These are phyloP conservation scores for Akebia trifoliata DNA, from an alignment of 164 flowering plant species.

Conservation along the genomic window DNA sequence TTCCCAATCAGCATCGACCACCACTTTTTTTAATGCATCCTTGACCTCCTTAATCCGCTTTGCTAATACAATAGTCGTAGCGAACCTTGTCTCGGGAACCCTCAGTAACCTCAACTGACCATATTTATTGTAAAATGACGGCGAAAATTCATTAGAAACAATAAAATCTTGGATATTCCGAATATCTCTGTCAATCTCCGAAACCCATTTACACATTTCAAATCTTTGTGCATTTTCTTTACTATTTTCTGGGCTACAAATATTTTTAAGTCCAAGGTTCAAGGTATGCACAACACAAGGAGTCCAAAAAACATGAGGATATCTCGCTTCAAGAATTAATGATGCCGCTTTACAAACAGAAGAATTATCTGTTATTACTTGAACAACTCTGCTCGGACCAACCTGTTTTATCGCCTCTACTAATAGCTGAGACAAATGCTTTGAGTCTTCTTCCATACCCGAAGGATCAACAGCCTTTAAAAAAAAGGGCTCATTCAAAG, in stretches of 20 bases:
- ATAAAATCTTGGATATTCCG: constrained; percentile 13
- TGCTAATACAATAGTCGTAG: constrained; percentile 15
- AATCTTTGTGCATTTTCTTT: constrained; percentile 1
- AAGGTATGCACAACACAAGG: constrained; percentile 24
- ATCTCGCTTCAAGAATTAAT: constrained; percentile 8
- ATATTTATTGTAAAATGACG: constrained; percentile 10
- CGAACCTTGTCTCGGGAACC: constrained; percentile 18
- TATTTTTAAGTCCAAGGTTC: constrained; percentile 18
- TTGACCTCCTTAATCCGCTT: constrained; percentile 7
- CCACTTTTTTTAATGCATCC: constrained; percentile 6
- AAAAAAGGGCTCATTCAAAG: constrained; percentile 15
- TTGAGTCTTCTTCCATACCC: constrained; percentile 10
- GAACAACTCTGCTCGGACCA: constrained; percentile 22
- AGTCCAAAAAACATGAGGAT: constrained; percentile 25
- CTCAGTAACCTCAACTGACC: constrained; percentile 9
- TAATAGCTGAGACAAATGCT: constrained; percentile 11
- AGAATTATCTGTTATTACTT: constrained; percentile 22
- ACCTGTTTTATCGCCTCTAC: constrained; percentile 15
- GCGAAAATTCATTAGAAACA: constrained; percentile 6
- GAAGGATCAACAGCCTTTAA: constrained; percentile 18
- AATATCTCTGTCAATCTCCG: constrained; percentile 9
- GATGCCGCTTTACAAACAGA: constrained; percentile 16
- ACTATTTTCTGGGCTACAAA: constrained; percentile 13
- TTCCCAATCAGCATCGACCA: constrained; percentile 16
- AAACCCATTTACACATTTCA: constrained; percentile 15